Percentiles rank a stretch among this genome's conserved stretches.
These are phyloP conservation scores for Chlorella sp. DNA, from an alignment of 139 green algal genomes.

Conservation along the genomic window DNA sequence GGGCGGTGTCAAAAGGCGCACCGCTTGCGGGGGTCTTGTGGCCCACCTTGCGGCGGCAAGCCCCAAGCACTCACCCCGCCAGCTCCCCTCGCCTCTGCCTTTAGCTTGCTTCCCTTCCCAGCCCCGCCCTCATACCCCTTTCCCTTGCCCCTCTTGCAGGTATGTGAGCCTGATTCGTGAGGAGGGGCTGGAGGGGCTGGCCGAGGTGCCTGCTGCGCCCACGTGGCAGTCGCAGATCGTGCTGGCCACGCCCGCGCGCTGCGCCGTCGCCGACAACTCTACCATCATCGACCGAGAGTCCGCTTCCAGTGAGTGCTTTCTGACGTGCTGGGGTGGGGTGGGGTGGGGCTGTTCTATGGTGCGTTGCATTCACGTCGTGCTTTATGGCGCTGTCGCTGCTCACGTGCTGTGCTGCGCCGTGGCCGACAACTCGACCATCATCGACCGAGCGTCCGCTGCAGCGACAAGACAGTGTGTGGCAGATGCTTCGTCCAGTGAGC, in stretches of 20 bases:
- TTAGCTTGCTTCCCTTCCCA: too few species aligned
- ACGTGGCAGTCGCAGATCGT: conserved; percentile 27
- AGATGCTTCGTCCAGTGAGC: background rate
- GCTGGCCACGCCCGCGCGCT: background rate
- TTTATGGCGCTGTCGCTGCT: too few species aligned
- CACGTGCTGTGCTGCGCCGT: background rate
- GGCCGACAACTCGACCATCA: background rate
- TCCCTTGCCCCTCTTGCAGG: background rate
- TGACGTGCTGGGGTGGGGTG: background rate
- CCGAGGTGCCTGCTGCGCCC: background rate
- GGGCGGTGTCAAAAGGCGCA: too few species aligned
- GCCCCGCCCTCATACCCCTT: background rate
- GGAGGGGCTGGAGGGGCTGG: conserved; percentile 37
- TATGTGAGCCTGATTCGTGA: conserved; percentile 36
- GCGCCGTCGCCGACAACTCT: conserved; percentile 17
- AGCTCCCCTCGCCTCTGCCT: too few species aligned
- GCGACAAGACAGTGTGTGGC: too few species aligned
- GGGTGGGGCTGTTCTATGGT: background rate
- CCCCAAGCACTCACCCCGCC: too few species aligned
- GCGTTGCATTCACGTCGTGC: background rate
- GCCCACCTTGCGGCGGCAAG: too few species aligned
- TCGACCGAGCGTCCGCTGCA: too few species aligned
- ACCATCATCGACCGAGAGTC: conserved; percentile 42
- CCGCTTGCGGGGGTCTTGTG: too few species aligned
- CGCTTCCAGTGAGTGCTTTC: background rate